Conservation (phyloP, 2,329 filamentous ascomycete species). For the Pseudopithomyces chartarum region DNA sequence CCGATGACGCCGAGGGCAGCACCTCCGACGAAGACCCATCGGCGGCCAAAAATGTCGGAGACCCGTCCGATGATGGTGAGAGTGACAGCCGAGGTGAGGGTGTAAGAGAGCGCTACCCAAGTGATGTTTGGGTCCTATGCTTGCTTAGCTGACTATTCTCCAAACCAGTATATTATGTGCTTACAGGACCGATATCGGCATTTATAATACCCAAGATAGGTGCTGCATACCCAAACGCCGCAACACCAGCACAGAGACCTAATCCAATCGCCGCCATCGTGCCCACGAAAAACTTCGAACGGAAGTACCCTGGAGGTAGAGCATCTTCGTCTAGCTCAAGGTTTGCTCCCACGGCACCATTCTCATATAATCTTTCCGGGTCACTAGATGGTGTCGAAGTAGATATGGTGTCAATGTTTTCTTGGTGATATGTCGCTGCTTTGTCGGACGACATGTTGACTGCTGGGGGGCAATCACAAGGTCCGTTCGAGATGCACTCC, state of each 20-base stretch:
- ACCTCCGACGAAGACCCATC: constrained; percentile 38
- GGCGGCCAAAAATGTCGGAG: constrained; percentile 24
- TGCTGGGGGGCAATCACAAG: background rate
- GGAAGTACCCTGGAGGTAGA: constrained; percentile 17
- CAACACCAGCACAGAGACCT: constrained; percentile 11
- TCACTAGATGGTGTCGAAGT: background rate
- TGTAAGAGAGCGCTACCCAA: constrained; percentile 16
- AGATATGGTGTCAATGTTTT: constrained; percentile 5
- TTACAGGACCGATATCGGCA: constrained; percentile 16
- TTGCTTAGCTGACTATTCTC: background rate
- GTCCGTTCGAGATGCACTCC: background rate
- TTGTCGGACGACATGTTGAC: background rate
- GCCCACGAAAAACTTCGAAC: constrained; percentile 14
- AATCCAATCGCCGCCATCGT: constrained; percentile 13
- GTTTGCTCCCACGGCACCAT: constrained; percentile 10
- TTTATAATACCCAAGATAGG: constrained; percentile 17
- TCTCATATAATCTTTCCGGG: background rate
- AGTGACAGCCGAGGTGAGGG: constrained; percentile 10
- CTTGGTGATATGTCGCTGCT: background rate
- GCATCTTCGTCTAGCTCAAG: constrained; percentile 12
- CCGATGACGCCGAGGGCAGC: constrained; percentile 28
- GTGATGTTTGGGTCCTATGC: constrained; percentile 7
- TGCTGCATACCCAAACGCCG: constrained; percentile 16
- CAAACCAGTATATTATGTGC: background rate
- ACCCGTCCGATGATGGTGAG: constrained; percentile 15